Conservation (phyloP, 306 rosid genomes). For the Cicer chorassanicum region DNA sequence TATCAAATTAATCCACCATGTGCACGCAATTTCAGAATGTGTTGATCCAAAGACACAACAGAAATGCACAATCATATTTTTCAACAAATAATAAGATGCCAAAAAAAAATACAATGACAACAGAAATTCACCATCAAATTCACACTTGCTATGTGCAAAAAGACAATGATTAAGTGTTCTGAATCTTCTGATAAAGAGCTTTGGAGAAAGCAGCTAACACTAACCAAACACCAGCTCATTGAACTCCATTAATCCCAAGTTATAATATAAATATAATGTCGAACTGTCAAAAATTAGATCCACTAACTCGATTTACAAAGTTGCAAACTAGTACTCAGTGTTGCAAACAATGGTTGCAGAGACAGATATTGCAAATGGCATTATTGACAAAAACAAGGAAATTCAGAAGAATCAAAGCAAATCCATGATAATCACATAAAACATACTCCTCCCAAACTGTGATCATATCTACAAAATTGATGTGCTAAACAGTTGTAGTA, state of each 20-base stretch:
- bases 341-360: not conserved
- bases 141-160: not conserved
- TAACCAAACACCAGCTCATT: constrained; percentile 24
- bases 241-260: constrained; percentile 12
- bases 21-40: constrained; percentile 10
- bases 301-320: constrained; percentile 8
- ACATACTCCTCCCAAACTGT: not conserved
- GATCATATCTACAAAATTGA: constrained; percentile 23
- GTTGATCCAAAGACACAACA: constrained; percentile 24
- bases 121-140: not conserved
- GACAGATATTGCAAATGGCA: not conserved
- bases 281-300: not conserved
- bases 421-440: constrained; percentile 1
- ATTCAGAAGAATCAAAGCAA: not conserved
- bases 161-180: constrained; percentile 3
- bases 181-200: not conserved
- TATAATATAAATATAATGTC: not conserved
- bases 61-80: constrained; percentile 37
- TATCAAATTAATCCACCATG: constrained; percentile 35
- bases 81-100: constrained; percentile 10
- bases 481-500: not conserved
- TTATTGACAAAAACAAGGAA: constrained; percentile 27
- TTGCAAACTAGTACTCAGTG: constrained; percentile 23
- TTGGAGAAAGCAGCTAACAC: constrained; percentile 19
- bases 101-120: constrained; percentile 19